phyloP scores from a whole-genome alignment of 2,329 filamentous ascomycete genomes.

The Alternaria rosae region DNA sequence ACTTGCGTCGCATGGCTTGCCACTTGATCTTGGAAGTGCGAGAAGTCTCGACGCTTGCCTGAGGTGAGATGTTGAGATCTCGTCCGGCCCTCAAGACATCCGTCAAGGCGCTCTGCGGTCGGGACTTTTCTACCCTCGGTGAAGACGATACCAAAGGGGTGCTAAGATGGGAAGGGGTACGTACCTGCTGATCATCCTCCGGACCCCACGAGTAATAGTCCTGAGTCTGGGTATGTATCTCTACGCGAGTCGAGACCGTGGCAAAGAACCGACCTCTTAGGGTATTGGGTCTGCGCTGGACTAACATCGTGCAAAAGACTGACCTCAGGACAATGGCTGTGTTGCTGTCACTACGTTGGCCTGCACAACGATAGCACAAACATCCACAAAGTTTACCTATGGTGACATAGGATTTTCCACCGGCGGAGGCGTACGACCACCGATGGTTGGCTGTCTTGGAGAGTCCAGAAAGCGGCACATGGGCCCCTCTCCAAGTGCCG shows the following conservation, averaged over 20 bases:
- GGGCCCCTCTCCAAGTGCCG: not conserved
- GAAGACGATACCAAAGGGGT: not conserved
- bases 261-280: not conserved
- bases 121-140: not conserved
- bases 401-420: not conserved
- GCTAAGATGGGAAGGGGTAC: not conserved
- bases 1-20: not conserved
- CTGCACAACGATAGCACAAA: not conserved
- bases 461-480: not conserved
- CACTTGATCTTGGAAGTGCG: not conserved
- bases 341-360: not conserved
- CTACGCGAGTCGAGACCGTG: not conserved
- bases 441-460: not conserved
- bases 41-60: not conserved
- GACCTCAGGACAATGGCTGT: not conserved
- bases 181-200: not conserved
- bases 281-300: not conserved
- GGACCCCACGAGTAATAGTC: not conserved
- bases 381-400: not conserved
- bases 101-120: not conserved
- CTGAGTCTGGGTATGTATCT: not conserved
- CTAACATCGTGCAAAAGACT: not conserved
- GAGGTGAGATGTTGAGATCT: not conserved
- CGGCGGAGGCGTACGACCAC: not conserved
- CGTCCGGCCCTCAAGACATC: not conserved